Percentiles rank a stretch among this genome's conserved stretches.
Evolutionary conservation across 2,329 filamentous ascomycete species (phyloP).

Genomic region (Stylonectria norvegica): DNA sequence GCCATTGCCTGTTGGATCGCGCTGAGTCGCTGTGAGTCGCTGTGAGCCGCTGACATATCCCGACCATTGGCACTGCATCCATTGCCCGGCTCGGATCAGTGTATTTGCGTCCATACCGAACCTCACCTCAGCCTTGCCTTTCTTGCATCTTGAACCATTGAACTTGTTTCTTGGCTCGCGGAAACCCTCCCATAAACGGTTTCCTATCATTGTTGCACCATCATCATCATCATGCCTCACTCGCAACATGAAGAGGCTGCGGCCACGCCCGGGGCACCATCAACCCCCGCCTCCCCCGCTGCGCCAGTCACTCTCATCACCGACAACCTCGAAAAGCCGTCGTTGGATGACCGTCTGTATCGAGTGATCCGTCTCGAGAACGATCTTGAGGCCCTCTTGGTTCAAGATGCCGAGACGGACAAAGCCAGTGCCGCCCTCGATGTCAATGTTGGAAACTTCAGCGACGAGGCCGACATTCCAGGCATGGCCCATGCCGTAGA

Average conservation of each 20-base stretch:
- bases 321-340: conserved; percentile 75
- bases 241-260: conserved; percentile 25
- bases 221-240: conserved; percentile 30
- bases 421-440: conserved; percentile 95
- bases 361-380: conserved; percentile 82
- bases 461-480: conserved; percentile 84
- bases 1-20: no score
- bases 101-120: conserved; percentile 8
- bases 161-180: no score
- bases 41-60: no score
- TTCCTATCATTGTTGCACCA: conserved; percentile 4
- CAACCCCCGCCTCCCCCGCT: conserved; percentile 25
- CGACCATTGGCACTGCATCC: not conserved
- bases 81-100: conserved; percentile 10
- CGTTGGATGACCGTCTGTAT: conserved; percentile 82
- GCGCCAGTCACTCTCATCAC: conserved; percentile 47
- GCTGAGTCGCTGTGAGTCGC: no score
- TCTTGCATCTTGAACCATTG: not conserved
- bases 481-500: conserved; percentile 96
- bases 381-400: conserved; percentile 83
- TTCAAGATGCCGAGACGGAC: conserved; percentile 92
- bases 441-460: conserved; percentile 94
- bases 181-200: not conserved
- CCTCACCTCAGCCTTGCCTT: no score
- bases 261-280: no score